Conservation (phyloP, 208 protist species). For the Acanthamoeba healyi region DNA sequence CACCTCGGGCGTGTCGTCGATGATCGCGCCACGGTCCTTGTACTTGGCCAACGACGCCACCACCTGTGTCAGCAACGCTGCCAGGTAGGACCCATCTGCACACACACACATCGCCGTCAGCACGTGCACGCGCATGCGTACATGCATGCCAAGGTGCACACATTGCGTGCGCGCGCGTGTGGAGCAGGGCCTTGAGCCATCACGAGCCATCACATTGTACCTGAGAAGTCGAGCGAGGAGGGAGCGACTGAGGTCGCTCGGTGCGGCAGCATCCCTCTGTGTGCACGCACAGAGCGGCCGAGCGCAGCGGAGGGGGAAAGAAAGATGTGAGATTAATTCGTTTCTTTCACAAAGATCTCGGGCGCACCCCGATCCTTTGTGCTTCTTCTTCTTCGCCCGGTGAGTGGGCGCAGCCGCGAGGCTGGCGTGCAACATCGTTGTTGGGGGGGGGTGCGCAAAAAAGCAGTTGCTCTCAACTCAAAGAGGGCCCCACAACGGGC, state of each 20-base stretch:
- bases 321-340: background rate
- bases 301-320: background rate
- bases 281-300: background rate
- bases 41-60: constrained; percentile 14
- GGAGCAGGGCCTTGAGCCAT: background rate
- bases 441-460: too few species aligned
- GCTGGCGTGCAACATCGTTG: too few species aligned
- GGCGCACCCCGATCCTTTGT: too few species aligned
- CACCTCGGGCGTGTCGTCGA: constrained; percentile 21
- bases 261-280: background rate
- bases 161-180: background rate
- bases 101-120: background rate
- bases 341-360: too few species aligned
- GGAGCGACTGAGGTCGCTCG: background rate
- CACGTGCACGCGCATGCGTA: too few species aligned
- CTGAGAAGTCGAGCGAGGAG: background rate
- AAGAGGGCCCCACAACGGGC: too few species aligned
- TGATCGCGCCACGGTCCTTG: constrained; percentile 11
- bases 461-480: too few species aligned
- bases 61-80: constrained; percentile 45
- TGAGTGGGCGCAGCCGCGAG: too few species aligned
- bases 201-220: too few species aligned
- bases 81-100: constrained; percentile 37
- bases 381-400: too few species aligned
- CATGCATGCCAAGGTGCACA: too few species aligned